phyloP scores from a whole-genome alignment of 2,329 filamentous ascomycete species.

The Pseudogymnoascus destructans region DNA sequence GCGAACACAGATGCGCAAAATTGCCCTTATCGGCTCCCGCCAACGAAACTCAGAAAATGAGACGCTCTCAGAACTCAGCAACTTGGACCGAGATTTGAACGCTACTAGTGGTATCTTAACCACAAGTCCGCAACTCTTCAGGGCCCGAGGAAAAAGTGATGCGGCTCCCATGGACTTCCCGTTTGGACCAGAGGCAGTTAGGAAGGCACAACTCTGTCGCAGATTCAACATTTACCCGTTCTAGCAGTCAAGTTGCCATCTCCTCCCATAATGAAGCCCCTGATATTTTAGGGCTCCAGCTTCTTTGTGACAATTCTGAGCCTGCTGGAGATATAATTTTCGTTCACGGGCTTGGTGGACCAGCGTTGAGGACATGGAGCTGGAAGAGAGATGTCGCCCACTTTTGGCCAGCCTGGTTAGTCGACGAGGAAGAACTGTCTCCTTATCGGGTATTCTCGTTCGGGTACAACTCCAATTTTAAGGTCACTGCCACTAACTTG shows the following conservation, averaged over 20 bases:
- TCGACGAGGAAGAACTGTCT: constrained; percentile 23
- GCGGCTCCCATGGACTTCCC: too few species aligned
- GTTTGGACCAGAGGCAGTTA: too few species aligned
- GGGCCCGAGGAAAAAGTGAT: too few species aligned
- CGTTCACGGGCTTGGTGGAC: constrained; percentile 31
- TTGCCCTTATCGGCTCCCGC: too few species aligned
- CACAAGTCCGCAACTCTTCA: too few species aligned
- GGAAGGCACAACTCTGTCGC: background rate
- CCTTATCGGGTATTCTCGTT: constrained; percentile 27
- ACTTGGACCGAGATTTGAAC: too few species aligned
- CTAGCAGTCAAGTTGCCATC: background rate
- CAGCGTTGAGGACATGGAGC: constrained; percentile 28
- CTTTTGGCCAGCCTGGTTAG: constrained; percentile 30
- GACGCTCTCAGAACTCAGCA: too few species aligned
- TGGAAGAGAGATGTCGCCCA: constrained; percentile 19
- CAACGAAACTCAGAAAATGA: too few species aligned
- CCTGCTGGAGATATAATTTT: constrained; percentile 26
- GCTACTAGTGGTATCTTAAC: too few species aligned
- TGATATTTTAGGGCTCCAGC: background rate
- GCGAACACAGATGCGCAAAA: too few species aligned
- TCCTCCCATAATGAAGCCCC: background rate
- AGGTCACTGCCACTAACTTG: background rate
- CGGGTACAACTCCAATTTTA: constrained; percentile 25
- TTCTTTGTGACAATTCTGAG: too few species aligned
- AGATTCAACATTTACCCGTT: background rate